Evolutionary conservation across 257 asterid genomes (phyloP).

Genomic region (Haberlea rhodopensis): DNA sequence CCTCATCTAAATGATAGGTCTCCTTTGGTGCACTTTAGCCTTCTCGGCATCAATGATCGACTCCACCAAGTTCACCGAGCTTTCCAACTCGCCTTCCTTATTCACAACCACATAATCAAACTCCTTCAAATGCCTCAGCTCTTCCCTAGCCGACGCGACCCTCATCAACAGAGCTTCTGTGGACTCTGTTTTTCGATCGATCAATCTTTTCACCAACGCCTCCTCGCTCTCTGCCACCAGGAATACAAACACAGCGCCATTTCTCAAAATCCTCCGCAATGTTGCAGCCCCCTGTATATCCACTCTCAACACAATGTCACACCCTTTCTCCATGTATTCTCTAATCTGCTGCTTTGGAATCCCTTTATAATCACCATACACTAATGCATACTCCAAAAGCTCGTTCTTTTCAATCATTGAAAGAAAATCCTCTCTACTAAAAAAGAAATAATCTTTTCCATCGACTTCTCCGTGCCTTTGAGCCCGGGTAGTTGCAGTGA

Average conservation of each 20-base stretch:
- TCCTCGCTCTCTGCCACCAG: slow-evolving; percentile 95
- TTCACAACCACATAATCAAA: slow-evolving; percentile 95
- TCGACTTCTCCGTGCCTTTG: slow-evolving; percentile 69
- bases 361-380: slow-evolving; percentile 90
- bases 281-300: slow-evolving; percentile 90
- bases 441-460: slow-evolving; percentile 78
- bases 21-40: slow-evolving; percentile 77
- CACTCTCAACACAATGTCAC: slow-evolving; percentile 84
- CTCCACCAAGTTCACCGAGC: slow-evolving; percentile 63
- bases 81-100: slow-evolving; percentile 82
- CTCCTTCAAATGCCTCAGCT: slow-evolving; percentile 68
- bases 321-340: slow-evolving; percentile 75
- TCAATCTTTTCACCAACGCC: slow-evolving; percentile 86
- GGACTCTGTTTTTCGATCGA: slow-evolving; percentile 79
- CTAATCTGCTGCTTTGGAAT: slow-evolving; percentile 82
- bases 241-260: slow-evolving; percentile 71
- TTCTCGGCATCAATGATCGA: slow-evolving; percentile 92
- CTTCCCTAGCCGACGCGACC: slow-evolving; percentile 81
- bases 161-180: slow-evolving; percentile 71
- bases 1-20: slow-evolving; percentile 39
- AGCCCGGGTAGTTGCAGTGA: slow-evolving; percentile 76
- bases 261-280: slow-evolving; percentile 55
- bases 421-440: slow-evolving; percentile 68
- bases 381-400: slow-evolving; percentile 88
- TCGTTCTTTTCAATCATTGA: slow-evolving; percentile 69